A percentile compares a stretch with the other conserved stretches of the same genome.
Conservation (phyloP, 306 rosid species). For the Lotus japonicus region DNA sequence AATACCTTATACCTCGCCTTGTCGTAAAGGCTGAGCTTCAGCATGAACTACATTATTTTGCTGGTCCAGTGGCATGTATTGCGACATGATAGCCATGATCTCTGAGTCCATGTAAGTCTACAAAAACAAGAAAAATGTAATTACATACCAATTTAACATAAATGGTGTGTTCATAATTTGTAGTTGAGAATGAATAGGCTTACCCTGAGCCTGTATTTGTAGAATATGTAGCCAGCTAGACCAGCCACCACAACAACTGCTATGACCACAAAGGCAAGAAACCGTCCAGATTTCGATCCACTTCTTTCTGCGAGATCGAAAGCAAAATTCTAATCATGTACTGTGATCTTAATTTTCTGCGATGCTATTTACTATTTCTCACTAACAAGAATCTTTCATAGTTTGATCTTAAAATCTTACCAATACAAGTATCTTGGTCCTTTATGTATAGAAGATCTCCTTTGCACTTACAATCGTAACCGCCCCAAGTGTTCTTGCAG, state of each 20-base stretch:
- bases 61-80: constrained; percentile 92
- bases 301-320: constrained; percentile 49
- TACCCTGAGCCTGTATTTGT: constrained; percentile 95
- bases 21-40: constrained; percentile 60
- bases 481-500: constrained; percentile 44
- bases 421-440: constrained; percentile 44
- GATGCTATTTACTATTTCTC: not conserved
- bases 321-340: constrained; percentile 6
- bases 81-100: constrained; percentile 96
- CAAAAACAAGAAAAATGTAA: not conserved
- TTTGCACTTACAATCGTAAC: constrained; percentile 50
- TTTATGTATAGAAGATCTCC: constrained; percentile 45
- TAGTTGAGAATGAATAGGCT: constrained; percentile 16
- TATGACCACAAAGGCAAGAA: constrained; percentile 42
- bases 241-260: constrained; percentile 58
- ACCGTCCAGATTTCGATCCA: constrained; percentile 54
- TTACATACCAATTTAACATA: not conserved
- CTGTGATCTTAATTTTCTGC: not conserved
- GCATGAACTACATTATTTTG: constrained; percentile 45
- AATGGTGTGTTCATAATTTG: not conserved
- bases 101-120: constrained; percentile 97
- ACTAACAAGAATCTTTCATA: not conserved
- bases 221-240: constrained; percentile 72
- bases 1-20: constrained; percentile 48
- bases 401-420: constrained; percentile 19